Base-by-base conservation (phyloP, 2,329 filamentous ascomycete genomes). In the Fusarium torreyae region DNA sequence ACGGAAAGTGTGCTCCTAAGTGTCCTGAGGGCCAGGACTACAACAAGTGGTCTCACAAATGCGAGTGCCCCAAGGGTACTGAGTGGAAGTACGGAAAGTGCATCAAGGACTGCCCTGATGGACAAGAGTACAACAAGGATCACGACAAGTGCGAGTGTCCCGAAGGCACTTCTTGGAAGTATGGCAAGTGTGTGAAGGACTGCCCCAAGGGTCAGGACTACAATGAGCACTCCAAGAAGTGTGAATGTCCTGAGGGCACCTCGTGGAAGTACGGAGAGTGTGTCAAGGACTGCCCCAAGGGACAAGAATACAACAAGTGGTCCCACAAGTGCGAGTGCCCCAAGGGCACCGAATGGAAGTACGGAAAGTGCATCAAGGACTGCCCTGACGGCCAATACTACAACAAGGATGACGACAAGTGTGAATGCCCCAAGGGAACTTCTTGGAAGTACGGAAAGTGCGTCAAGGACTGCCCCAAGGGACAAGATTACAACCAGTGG, bases 111-210 rank as follows among this genome's bases (percentile, higher is more conserved):
- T 69, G 67, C 40, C 51, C 69, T 24, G 33, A 60, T 15, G 55
- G 55, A 3, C 26, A 60, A 15, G 31, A 26, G 24, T 63, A 45
- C 36, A 6, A 44, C 20, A 18, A 13, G 53, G 3, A 64, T 6
- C 3, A 17, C 48, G 48, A 56, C 36, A 68, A 68, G 40, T 68
- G 65, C 6, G 53, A 44, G 8, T 70, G 67, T 33, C 62, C 66
- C 13, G 17, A 61, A 3, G 54, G 20, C 5, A 33, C 22, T 9
- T 48, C 36, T 9, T 46, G 17, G 28, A 5, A 66, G 34, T 59
- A 66, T 20, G 55, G 55, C 40, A 66, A 66, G 7, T 66, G 63
- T 14, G 26, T 49, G 15, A 59, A 64, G 46, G 28, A 39, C 5
- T 67, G 64, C 36, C 65, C 65, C 7, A 6, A 54, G 10, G 65